Base-by-base conservation (phyloP, 140 eudicot species). In the Anethum foeniculum region DNA sequence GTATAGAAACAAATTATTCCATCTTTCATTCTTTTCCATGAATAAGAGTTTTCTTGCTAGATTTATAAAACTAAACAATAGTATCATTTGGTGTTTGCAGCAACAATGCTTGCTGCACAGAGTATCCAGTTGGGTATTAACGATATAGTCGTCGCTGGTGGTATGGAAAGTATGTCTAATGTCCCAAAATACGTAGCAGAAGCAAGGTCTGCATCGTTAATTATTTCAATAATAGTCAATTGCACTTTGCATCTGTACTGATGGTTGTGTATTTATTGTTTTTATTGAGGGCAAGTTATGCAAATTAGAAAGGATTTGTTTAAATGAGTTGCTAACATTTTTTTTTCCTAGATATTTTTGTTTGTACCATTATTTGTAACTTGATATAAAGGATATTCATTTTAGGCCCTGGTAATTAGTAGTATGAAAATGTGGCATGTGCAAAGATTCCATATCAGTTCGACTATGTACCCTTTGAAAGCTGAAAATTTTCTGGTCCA, bases 81-180 rank as follows among this genome's bases (percentile, higher is more conserved):
- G 77, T 81, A 60, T 85, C 72, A 77, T 85, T 77, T 90, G 81
- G 81, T 34, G 76, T 38, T 84, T 89, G 47, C 93, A 94, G 98
- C 98, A 69, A 90, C 96, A 72, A 90, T 94, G 98, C 87, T 94
- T 30, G 98, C 98, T n/a, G 96, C 98, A 81, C 98, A 94, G 84
- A 90, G 96, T 80, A 94, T 94, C 77, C 97, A 94, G 75, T 88
- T 94, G 86, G 98, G 97, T 68, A 87, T 85, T 83, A 94, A 92
- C 67, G 96, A 91, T 81, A 82, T 94, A 64, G 98, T 92, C 73
- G 96, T 94, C 80, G 93, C 98, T 62, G 98, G 98, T 85, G 98
- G 97, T 85, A 94, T 94, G 98, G 98, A 94, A 85, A 94, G 94
- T 93, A 94, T 94, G 98, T 94, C 98, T 41, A 94, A 94, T 85